Conservation (phyloP, 495 filamentous ascomycete genomes). For the Endocarpon pusillum region DNA sequence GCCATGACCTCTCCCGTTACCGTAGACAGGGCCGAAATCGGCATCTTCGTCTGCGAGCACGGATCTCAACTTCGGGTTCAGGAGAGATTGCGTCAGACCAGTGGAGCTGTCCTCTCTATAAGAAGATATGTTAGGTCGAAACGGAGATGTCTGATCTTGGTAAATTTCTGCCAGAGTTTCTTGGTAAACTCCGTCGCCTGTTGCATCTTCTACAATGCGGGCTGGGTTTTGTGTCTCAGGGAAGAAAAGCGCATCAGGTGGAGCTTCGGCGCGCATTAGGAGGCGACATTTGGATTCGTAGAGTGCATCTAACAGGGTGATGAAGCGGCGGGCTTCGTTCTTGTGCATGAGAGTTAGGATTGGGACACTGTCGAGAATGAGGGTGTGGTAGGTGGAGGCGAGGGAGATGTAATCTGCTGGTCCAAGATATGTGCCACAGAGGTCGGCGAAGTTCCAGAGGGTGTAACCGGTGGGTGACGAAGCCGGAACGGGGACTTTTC, state of each 20-base stretch:
- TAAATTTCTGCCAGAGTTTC: slow-evolving; percentile 56
- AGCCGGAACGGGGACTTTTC: slow-evolving; percentile 32
- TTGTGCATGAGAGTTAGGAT: slow-evolving; percentile 38
- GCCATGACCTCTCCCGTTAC: slow-evolving; percentile 5
- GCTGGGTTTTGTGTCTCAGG: slow-evolving; percentile 25
- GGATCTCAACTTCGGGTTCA: slow-evolving; percentile 11
- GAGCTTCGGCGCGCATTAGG: slow-evolving; percentile 34
- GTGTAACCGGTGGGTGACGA: slow-evolving; percentile 27
- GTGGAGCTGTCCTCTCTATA: slow-evolving; percentile 26
- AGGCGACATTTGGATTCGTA: slow-evolving; percentile 56
- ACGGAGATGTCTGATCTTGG: slow-evolving; percentile 50
- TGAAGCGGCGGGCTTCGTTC: slow-evolving; percentile 55
- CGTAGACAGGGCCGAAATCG: slow-evolving; percentile 16
- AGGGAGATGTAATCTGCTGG: slow-evolving; percentile 59
- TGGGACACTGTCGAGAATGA: slow-evolving; percentile 45
- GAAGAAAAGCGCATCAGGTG: slow-evolving; percentile 53
- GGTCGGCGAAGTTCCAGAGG: slow-evolving; percentile 39
- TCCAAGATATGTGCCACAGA: slow-evolving; percentile 38
- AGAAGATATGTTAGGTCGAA: slow-evolving; percentile 51
- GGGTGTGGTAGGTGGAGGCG: slow-evolving; percentile 49
- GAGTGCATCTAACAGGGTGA: slow-evolving; percentile 52
- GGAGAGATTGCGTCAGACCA: slow-evolving; percentile 12
- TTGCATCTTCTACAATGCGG: neutral
- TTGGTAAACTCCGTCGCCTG: slow-evolving; percentile 36
- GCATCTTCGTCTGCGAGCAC: slow-evolving; percentile 17